Conservation (phyloP, 2,329 filamentous ascomycete species). For the Aspergillus pseudoglaucus region DNA sequence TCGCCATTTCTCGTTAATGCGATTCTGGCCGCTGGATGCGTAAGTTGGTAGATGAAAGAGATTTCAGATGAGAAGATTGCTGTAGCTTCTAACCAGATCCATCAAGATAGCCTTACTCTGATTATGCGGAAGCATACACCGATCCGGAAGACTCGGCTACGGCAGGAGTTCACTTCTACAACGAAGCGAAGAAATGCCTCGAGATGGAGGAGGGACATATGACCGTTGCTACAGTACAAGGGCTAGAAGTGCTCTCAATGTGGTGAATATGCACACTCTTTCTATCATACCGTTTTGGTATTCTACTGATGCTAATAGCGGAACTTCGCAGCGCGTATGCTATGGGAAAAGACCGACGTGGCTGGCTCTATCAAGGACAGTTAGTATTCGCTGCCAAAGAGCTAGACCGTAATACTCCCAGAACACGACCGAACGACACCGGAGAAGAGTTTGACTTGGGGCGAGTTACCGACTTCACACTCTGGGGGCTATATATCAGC, state of each 20-base stretch:
- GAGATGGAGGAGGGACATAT: conserved; percentile 17
- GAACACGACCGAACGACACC: background rate
- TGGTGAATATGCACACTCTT: conserved; percentile 7
- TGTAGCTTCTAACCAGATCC: background rate
- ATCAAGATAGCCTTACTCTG: conserved; percentile 7
- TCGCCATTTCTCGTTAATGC: conserved; percentile 26
- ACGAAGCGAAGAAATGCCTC: conserved; percentile 18
- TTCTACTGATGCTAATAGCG: too few species aligned
- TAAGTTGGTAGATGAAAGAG: conserved; percentile 1
- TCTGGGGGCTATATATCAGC: conserved; percentile 7
- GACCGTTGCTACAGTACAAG: conserved; percentile 16
- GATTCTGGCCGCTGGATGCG: conserved; percentile 19
- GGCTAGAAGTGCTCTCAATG: conserved; percentile 15
- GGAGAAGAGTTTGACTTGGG: background rate
- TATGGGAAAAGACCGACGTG: conserved; percentile 20
- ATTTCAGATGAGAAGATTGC: background rate
- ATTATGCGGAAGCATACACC: conserved; percentile 15
- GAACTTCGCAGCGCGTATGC: conserved; percentile 9
- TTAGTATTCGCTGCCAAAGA: conserved; percentile 3
- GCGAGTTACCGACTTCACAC: background rate
- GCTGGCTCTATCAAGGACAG: conserved; percentile 22
- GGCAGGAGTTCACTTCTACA: conserved; percentile 19
- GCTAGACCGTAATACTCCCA: background rate
- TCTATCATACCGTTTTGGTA: background rate
- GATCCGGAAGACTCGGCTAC: conserved; percentile 8